Base-by-base conservation (phyloP, 805 yeast species). In the Myxozyma geophila region DNA sequence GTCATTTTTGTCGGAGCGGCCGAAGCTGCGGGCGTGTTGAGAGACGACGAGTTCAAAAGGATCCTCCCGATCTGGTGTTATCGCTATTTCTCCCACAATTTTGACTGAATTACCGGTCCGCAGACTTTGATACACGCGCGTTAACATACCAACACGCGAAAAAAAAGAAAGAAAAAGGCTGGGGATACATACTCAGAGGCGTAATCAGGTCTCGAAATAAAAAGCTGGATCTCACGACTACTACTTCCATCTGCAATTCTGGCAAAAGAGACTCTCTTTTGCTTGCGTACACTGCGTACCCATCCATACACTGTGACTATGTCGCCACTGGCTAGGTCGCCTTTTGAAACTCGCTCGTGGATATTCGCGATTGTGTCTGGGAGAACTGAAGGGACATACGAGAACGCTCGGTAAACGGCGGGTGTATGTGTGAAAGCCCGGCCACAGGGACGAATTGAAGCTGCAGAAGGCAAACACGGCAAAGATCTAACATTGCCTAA, bases 221-320 rank as follows among this genome's bases (percentile, higher is more conserved):
- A 28, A 0, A 87, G 85, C 61, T 90, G 82, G 62, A 92, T 72
- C 15, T 82, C 80, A 36, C 77, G 66, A 39, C 81, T 77, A 1
- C 83, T 77, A 0, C 95, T 81, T 0, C 98, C 98, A 74, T 95
- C 98, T 1, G 82, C 76, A 10, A 95, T 68, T 71, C 91, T 96
- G 3, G 92, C 77, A 74, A 95, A 95, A 0, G 91, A 88, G 3
- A 89, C 81, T 59, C 87, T 88, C 72, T 92, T 92, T 73, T 91
- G 82, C 8, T 81, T 75, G 55, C 97, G 82, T 1, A 90, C 83
- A 0, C 92, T 82, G 59, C 84, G 84, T 23, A 95, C 82, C 87
- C 90, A 87, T 0, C 98, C 99, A 35, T 81, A 78, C 5, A 89
- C 80, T 1, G 79, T 75, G 7, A 85, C 75, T 0, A 81, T 62